These are phyloP conservation scores for Drechmeria coniospora DNA, from an alignment of 2,329 filamentous ascomycete genomes.

Conservation along the genomic window DNA sequence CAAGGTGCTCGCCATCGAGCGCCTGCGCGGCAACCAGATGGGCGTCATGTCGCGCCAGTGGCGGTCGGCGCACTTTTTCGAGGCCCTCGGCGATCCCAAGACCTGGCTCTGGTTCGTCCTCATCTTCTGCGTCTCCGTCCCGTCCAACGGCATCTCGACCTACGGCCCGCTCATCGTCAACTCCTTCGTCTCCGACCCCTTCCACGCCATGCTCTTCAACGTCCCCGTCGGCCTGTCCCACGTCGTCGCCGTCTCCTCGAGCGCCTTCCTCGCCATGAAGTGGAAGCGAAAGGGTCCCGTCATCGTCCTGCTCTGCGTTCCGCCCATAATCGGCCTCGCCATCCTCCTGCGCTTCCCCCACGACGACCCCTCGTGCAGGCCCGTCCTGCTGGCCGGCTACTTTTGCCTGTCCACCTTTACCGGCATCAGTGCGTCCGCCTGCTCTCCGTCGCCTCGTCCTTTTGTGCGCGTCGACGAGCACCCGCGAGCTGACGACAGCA, in stretches of 20 bases:
- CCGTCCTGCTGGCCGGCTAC: slow-evolving; percentile 37
- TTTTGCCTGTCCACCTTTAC: slow-evolving; percentile 44
- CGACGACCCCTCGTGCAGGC: slow-evolving; percentile 27
- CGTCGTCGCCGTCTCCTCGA: slow-evolving; percentile 40
- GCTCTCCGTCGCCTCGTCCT: slow-evolving; percentile 5
- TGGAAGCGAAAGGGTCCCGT: slow-evolving; percentile 42
- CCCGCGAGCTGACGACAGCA: slow-evolving; percentile 12
- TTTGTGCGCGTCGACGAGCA: no score
- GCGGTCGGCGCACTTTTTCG: slow-evolving; percentile 34
- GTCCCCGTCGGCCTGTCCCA: slow-evolving; percentile 46
- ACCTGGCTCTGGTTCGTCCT: slow-evolving; percentile 44
- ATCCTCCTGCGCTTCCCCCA: slow-evolving; percentile 36
- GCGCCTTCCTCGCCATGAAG: slow-evolving; percentile 37
- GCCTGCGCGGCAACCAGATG: slow-evolving; percentile 38
- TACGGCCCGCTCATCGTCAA: slow-evolving; percentile 46
- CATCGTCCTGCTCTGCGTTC: slow-evolving; percentile 36
- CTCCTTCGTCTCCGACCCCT: slow-evolving; percentile 40
- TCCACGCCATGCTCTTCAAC: slow-evolving; percentile 43
- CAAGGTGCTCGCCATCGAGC: slow-evolving; percentile 36
- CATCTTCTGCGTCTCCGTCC: slow-evolving; percentile 39
- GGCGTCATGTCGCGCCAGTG: slow-evolving; percentile 36
- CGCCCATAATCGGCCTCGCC: slow-evolving; percentile 39
- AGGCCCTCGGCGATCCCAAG: slow-evolving; percentile 40
- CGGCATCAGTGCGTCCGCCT: slow-evolving; percentile 19
- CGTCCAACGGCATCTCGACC: slow-evolving; percentile 40